Conservation (phyloP, 202 grass and related monocot genomes). For the Bolboschoenoplectus hybrid region DNA sequence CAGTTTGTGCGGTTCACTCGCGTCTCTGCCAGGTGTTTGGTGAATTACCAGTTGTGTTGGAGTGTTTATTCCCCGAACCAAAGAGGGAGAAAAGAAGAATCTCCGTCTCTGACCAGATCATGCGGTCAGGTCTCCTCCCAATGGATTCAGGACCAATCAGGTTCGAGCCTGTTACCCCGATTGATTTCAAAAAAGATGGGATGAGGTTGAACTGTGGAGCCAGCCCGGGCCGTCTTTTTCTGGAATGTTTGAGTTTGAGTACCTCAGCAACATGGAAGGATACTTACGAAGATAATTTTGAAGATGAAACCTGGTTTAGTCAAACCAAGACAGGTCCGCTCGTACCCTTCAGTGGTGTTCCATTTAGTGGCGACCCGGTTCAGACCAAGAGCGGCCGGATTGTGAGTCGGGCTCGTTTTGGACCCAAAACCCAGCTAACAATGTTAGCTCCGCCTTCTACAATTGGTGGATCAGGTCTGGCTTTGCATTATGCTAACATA, state of each 20-base stretch:
- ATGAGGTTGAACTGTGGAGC: conserved; percentile 56
- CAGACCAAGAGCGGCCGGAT: conserved; percentile 46
- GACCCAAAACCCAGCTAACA: conserved; percentile 75
- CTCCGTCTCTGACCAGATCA: conserved; percentile 39
- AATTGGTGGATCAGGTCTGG: conserved; percentile 77
- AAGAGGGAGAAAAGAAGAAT: conserved; percentile 38
- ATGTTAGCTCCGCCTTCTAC: conserved; percentile 68
- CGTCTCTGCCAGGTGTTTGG: conserved; percentile 76
- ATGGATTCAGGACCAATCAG: conserved; percentile 42
- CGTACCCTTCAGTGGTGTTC: conserved; percentile 49
- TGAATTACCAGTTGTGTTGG: conserved; percentile 45
- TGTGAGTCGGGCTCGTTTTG: conserved; percentile 41
- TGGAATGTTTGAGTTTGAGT: conserved; percentile 84
- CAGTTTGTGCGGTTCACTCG: conserved; percentile 67
- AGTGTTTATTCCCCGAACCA: conserved; percentile 38
- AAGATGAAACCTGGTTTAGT: conserved; percentile 62
- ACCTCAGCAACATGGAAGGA: conserved; percentile 51
- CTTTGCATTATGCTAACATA: conserved; percentile 85
- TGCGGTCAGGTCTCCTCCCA: conserved; percentile 32
- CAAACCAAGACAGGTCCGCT: conserved; percentile 59
- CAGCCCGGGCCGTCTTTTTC: conserved; percentile 72
- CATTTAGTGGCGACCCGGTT: conserved; percentile 29
- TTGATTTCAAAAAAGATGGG: conserved; percentile 36
- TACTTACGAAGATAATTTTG: conserved; percentile 53
- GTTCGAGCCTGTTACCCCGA: conserved; percentile 44